Evolutionary conservation across 305 asterid species (phyloP).

Genomic region (Fraxinus platypoda): DNA sequence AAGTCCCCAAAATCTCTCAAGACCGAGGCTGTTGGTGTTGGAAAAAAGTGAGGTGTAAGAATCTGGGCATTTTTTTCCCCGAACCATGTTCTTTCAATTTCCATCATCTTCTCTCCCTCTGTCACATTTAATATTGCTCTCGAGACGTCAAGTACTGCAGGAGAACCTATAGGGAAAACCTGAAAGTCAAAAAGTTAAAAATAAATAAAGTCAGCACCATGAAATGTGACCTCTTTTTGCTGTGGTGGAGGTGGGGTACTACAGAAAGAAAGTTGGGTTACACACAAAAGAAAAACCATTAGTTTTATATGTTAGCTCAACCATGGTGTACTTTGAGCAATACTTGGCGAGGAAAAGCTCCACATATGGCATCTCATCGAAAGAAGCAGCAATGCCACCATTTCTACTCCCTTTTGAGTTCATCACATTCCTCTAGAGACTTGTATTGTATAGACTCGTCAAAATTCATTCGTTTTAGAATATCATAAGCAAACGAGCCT

Average conservation of each 20-base stretch:
- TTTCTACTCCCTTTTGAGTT: conserved; percentile 43
- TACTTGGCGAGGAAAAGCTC: conserved; percentile 41
- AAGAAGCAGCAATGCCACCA: conserved; percentile 55
- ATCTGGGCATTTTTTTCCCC: conserved; percentile 26
- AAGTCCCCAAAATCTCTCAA: conserved; percentile 46
- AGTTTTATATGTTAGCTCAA: conserved; percentile 45
- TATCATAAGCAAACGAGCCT: conserved; percentile 43
- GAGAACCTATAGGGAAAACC: conserved; percentile 59
- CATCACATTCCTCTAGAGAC: conserved; percentile 35
- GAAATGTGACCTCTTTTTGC: background rate
- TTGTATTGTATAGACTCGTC: conserved; percentile 32
- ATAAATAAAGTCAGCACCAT: background rate
- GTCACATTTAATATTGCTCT: conserved; percentile 38
- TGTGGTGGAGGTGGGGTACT: background rate
- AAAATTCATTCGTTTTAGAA: conserved; percentile 33
- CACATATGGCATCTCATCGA: conserved; percentile 59
- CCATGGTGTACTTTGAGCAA: conserved; percentile 45
- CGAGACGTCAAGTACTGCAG: conserved; percentile 45
- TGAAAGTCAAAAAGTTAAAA: conserved; percentile 14
- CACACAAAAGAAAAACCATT: conserved; percentile 59
- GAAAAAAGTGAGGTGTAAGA: conserved; percentile 13
- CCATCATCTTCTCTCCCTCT: conserved; percentile 28
- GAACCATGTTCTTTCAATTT: conserved; percentile 27
- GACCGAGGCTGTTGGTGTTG: conserved; percentile 32
- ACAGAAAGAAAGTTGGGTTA: background rate